Evolutionary conservation across 306 rosid genomes (phyloP), one percentile per base, ranked within the genome.

Genomic region (Dalbergia oliveri): DNA sequence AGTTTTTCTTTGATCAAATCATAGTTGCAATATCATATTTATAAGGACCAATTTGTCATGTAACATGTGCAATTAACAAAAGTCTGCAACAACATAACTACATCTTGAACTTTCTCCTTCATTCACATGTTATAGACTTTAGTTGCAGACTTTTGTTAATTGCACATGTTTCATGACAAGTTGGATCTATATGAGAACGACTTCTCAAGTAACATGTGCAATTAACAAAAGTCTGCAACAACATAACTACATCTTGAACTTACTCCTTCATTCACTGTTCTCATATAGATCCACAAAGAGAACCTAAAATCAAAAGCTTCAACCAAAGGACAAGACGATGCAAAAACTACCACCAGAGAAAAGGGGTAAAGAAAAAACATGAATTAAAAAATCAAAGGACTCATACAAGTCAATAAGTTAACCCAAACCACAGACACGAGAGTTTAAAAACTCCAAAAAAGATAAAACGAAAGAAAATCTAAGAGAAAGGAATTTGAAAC

Each of bases 291-390:
- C 58, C 34, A 23, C 35, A 71, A 56, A 14, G 56, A 15, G 12
- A 44, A 64, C 80, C 82, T 59, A 66, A 75, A 34, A 65, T 82
- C 72, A 31, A 75, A 66, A 73, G 74, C 86, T 77, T 79, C 69
- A 23, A 69, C 83, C 41, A 73, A 63, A 23, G 82, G 31, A 77
- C 45, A 10, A 79, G 31, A 19, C 79, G 51, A 66, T 45, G 12
- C 37, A 11, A 59, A 70, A 6, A 21, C 37, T 33, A 39, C 59
- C 65, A 73, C 59, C 19, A 78, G 47, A 47, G 69, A 77, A 8
- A 49, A 74, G 44, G 53, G 18, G 35, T 23, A 45, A 65, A 5
- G 13, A 50, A 26, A 21, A 49, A 53, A 44, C 6, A 72, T 37
- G 57, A 59, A 11, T 14, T 56, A 16, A 41, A 33, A 79, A 9